Conservation (phyloP, 202 grass and related monocot genomes). For the Zizania palustris region DNA sequence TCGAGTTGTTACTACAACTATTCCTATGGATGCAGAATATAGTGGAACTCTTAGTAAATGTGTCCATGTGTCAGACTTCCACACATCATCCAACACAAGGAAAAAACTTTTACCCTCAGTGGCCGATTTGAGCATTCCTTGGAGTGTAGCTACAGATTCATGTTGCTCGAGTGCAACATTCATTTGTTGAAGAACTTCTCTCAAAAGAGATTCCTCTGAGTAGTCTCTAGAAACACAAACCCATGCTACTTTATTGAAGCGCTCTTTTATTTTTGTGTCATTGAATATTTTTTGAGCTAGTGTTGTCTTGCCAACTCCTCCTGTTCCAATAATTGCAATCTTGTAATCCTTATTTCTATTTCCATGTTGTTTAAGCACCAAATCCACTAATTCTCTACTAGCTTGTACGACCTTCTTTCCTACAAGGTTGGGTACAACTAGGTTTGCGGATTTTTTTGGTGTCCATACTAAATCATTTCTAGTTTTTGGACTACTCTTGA, state of each 20-base stretch:
- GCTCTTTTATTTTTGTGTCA: not conserved
- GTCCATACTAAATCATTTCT: too few species aligned
- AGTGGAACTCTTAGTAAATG: too few species aligned
- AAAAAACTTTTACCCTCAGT: conserved; percentile 14
- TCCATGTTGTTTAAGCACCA: conserved; percentile 13
- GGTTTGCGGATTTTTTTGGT: not conserved
- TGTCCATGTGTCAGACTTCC: too few species aligned
- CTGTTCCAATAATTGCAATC: conserved; percentile 43
- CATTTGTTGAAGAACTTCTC: conserved; percentile 12
- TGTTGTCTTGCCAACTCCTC: conserved; percentile 57
- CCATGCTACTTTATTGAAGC: conserved; percentile 22
- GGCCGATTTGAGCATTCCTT: not conserved
- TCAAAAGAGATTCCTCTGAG: conserved; percentile 13
- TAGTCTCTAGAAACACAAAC: conserved; percentile 27
- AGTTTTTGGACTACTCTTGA: not conserved
- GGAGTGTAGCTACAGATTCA: conserved; percentile 5
- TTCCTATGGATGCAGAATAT: too few species aligned
- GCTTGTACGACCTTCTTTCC: conserved; percentile 34
- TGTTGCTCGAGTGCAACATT: not conserved
- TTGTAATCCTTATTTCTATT: conserved; percentile 9
- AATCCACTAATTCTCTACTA: conserved; percentile 12
- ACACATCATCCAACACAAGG: conserved; percentile 26
- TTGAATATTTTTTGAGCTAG: conserved; percentile 49
- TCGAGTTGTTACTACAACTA: too few species aligned
- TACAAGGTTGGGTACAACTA: conserved; percentile 34